These are phyloP conservation scores for Moricandia arvensis DNA, from an alignment of 345 rosid genomes.

Conservation along the genomic window DNA sequence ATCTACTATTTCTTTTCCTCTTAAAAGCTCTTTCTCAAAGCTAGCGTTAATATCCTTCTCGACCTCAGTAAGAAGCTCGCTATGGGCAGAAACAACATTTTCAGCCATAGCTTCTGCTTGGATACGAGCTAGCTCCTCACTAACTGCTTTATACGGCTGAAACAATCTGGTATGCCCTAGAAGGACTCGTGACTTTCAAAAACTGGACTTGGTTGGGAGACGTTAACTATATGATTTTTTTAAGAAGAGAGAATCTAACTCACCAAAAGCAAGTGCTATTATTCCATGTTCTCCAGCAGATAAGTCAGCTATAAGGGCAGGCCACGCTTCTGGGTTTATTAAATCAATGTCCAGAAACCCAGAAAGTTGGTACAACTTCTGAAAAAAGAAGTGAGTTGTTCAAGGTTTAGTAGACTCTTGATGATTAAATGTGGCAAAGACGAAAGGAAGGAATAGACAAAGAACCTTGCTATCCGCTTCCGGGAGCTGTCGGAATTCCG, in stretches of 20 bases:
- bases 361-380: constrained; percentile 67
- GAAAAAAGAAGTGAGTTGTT: constrained; percentile 21
- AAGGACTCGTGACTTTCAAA: neutral
- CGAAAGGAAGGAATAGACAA: neutral
- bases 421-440: neutral
- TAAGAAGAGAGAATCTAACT: constrained; percentile 38
- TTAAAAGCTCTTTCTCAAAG: constrained; percentile 67
- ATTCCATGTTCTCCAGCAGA: constrained; percentile 87
- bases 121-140: constrained; percentile 86
- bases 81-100: constrained; percentile 75
- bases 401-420: neutral
- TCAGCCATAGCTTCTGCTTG: constrained; percentile 95
- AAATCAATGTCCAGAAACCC: constrained; percentile 82
- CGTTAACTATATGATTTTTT: neutral
- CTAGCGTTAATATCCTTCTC: constrained; percentile 75
- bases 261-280: constrained; percentile 85
- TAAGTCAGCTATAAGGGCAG: constrained; percentile 86
- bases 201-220: constrained; percentile 5
- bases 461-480: constrained; percentile 78
- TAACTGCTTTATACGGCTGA: constrained; percentile 88
- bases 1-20: constrained; percentile 68
- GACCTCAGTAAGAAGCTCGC: constrained; percentile 73
- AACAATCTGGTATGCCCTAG: constrained; percentile 85
- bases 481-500: constrained; percentile 79
- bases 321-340: constrained; percentile 90